Evolutionary conservation across 768 basidiomycete genomes (phyloP).

Genomic region (Suillus ampliporus): DNA sequence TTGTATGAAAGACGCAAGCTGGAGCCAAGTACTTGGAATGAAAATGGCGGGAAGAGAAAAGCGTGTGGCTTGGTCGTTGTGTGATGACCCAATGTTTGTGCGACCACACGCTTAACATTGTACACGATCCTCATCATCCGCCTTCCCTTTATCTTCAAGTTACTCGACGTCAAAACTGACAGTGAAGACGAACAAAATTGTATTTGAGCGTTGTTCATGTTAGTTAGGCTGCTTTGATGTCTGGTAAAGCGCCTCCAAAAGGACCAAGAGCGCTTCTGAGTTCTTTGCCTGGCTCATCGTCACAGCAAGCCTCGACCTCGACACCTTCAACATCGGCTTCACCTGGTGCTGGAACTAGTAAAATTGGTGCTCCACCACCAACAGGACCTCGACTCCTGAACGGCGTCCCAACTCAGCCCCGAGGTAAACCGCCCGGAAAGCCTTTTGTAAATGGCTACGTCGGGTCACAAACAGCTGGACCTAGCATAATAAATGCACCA

Average conservation of each 20-base stretch:
- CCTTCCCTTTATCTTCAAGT: conserved; percentile 13
- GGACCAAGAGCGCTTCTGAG: conserved; percentile 74
- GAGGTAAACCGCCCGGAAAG: conserved; percentile 41
- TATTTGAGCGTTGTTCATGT: conserved; percentile 15
- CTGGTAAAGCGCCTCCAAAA: conserved; percentile 77
- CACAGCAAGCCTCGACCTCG: conserved; percentile 37
- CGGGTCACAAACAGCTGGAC: conserved; percentile 29
- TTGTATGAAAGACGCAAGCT: not conserved
- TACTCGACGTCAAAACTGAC: conserved; percentile 16
- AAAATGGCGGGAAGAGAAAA: conserved; percentile 5
- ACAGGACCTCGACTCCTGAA: conserved; percentile 67
- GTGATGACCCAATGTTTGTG: conserved; percentile 15
- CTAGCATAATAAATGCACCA: conserved; percentile 33
- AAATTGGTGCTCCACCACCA: conserved; percentile 62
- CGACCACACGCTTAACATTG: conserved; percentile 9
- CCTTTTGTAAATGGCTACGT: conserved; percentile 49
- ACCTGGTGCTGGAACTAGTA: conserved; percentile 36
- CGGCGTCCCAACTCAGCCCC: conserved; percentile 36
- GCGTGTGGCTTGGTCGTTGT: conserved; percentile 10
- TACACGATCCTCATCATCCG: conserved; percentile 17
- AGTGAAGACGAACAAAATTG: conserved; percentile 7
- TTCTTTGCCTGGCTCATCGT: conserved; percentile 38
- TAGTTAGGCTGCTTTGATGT: conserved; percentile 51
- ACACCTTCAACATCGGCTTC: conserved; percentile 41
- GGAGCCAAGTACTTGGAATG: not conserved